Percentiles rank a stretch among this genome's conserved stretches.
Evolutionary conservation across 2,329 filamentous ascomycete genomes (phyloP).

Genomic region (Malbranchea zuffiana): DNA sequence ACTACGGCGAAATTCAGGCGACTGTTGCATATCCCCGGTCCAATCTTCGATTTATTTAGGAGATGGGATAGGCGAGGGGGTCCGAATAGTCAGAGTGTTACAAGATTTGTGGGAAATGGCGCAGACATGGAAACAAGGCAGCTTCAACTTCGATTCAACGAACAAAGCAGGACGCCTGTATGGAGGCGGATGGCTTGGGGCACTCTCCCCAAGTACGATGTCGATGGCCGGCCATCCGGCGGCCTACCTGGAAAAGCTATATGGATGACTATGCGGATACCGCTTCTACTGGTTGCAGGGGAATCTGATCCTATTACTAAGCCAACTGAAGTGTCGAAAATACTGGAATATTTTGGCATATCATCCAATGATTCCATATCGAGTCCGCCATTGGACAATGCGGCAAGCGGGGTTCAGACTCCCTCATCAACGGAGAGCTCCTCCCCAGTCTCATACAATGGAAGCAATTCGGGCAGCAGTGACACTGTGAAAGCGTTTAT

Average conservation of each 20-base stretch:
- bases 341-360: conserved; percentile 36
- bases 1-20: conserved; percentile 43
- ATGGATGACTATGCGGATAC: conserved; percentile 63
- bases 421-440: conserved; percentile 12
- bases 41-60: conserved; percentile 64
- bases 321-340: conserved; percentile 58
- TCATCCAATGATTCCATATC: background rate
- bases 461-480: conserved; percentile 36
- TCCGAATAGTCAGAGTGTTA: conserved; percentile 63
- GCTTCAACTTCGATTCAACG: conserved; percentile 48
- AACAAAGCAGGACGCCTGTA: conserved; percentile 69
- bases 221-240: conserved; percentile 42
- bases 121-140: conserved; percentile 33
- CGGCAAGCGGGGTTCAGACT: background rate
- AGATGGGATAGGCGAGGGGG: conserved; percentile 71
- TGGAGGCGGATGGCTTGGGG: conserved; percentile 75
- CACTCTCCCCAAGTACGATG: conserved; percentile 50
- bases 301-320: conserved; percentile 66
- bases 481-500: conserved; percentile 54
- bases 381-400: background rate
- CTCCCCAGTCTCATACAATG: conserved; percentile 39
- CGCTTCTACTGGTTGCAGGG: conserved; percentile 68
- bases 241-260: conserved; percentile 58
- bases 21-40: conserved; percentile 54
- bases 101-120: conserved; percentile 50